Evolutionary conservation across 2,329 filamentous ascomycete genomes (phyloP), one percentile per base, ranked within the genome.

Genomic region (Trichoderma arundinaceum): DNA sequence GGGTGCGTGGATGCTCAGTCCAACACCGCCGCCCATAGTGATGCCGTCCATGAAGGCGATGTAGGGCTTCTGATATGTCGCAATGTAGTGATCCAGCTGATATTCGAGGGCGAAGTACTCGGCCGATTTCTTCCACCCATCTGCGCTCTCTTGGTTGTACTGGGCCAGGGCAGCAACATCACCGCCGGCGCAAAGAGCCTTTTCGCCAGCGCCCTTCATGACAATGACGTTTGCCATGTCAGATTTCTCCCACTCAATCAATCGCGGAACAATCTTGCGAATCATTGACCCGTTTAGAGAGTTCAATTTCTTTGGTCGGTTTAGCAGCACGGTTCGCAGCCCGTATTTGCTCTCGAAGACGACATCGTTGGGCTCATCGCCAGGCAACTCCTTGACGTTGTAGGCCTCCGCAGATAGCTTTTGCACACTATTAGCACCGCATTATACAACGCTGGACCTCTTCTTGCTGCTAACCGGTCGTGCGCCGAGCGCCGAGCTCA

Each of bases 11-110:
- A 97, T 87, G 77, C 92, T 96, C 65, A 99, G 86, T 7, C 95
- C 95, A 61, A 98, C 95, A 70, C 95, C 95, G 64, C 95, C 95
- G 64, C 95, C 95, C 95, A 99, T 99, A 60, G 96, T 99, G 77
- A 97, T 91, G 67, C 95, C 95, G 75, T 99, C 95, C 90, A 99
- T 96, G 75, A 98, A 91, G 38, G 95, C 91, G 60, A 99, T 88
- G 75, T 95, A 96, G 0, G 95, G 95, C 82, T 97, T 99, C 68
- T 83, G 77, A 81, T 97, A 97, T 43, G 94, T 97, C 22, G 95
- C 92, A 75, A 99, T 97, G 72, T 94, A 84, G 79, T 99, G 95
- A 77, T 99, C 92, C 69, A 99, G 88, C 81, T 92, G 90, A 84
- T 98, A 99, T 88, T 99, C 96, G 65, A 95, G 88, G 12, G 82